Conservation (phyloP, 2,329 filamentous ascomycete species). For the Myriosclerotinia curreyana region DNA sequence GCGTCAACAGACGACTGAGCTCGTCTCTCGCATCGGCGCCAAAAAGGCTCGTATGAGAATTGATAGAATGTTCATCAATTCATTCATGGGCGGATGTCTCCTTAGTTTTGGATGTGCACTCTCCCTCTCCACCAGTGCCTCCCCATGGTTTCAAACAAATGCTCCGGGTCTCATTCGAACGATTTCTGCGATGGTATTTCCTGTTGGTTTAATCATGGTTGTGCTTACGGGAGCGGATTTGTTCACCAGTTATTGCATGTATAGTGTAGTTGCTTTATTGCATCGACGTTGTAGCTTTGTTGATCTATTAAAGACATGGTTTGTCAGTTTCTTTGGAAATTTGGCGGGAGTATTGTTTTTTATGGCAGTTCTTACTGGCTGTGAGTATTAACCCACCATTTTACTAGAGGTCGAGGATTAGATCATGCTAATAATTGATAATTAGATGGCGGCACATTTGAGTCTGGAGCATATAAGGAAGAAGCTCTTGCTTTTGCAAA, state of each 20-base stretch:
- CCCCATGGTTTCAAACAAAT: slow-evolving; percentile 49
- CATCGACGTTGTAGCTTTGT: slow-evolving; percentile 42
- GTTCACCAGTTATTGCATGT: slow-evolving; percentile 44
- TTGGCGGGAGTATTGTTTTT: slow-evolving; percentile 49
- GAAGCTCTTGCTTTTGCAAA: slow-evolving; percentile 47
- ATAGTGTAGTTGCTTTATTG: slow-evolving; percentile 45
- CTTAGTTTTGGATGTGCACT: slow-evolving; percentile 51
- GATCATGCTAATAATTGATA: not conserved
- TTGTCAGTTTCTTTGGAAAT: slow-evolving; percentile 49
- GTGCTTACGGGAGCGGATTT: slow-evolving; percentile 50
- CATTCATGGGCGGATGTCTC: slow-evolving; percentile 51
- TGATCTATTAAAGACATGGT: slow-evolving; percentile 42
- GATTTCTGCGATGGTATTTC: slow-evolving; percentile 47
- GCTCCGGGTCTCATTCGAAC: slow-evolving; percentile 48
- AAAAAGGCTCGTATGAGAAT: slow-evolving; percentile 52
- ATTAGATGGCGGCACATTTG: slow-evolving; percentile 47
- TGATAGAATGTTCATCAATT: slow-evolving; percentile 52
- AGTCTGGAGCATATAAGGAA: slow-evolving; percentile 44
- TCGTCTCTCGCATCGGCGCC: slow-evolving; percentile 49
- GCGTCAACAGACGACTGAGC: slow-evolving; percentile 46
- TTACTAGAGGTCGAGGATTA: not conserved
- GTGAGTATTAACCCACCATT: slow-evolving; percentile 36
- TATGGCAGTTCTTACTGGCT: slow-evolving; percentile 48
- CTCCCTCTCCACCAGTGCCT: slow-evolving; percentile 45
- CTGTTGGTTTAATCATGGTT: slow-evolving; percentile 49